A percentile compares a stretch with the other conserved stretches of the same genome.
These are phyloP conservation scores for Emydomyces testavorans DNA, from an alignment of 2,329 filamentous ascomycete genomes.

Conservation along the genomic window DNA sequence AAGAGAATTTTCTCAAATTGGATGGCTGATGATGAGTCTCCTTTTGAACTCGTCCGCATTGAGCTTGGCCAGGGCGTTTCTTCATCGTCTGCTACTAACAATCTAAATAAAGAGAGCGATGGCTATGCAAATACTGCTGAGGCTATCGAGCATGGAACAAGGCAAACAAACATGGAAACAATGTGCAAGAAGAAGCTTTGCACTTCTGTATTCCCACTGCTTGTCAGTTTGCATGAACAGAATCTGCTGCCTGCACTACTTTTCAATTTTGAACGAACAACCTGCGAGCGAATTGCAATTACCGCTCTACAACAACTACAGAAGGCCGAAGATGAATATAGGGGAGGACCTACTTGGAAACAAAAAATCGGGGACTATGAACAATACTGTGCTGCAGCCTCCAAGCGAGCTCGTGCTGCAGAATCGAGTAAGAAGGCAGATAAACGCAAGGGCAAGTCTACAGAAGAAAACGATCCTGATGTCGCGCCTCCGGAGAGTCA, in stretches of 20 bases:
- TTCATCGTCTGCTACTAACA: too few relatives aligned
- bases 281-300: conserved; percentile 51
- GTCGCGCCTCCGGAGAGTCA: too few relatives aligned
- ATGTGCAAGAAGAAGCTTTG: too few relatives aligned
- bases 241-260: conserved; percentile 60
- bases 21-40: conserved; percentile 46
- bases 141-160: background rate
- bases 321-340: conserved; percentile 44
- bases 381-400: too few relatives aligned
- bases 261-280: conserved; percentile 61
- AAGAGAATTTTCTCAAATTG: conserved; percentile 49
- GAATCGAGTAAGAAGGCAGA: too few relatives aligned
- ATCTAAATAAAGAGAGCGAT: too few relatives aligned
- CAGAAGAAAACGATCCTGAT: too few relatives aligned
- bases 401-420: too few relatives aligned
- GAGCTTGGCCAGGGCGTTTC: conserved; percentile 37
- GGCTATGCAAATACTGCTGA: conserved; percentile 8
- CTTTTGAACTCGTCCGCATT: conserved; percentile 42
- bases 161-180: too few relatives aligned
- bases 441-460: too few relatives aligned
- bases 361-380: too few relatives aligned
- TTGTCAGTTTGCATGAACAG: conserved; percentile 47
- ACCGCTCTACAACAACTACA: conserved; percentile 45
- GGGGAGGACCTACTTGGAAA: conserved; percentile 52
- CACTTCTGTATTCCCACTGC: too few relatives aligned